Conservation (phyloP, 139 green algal genomes). For the Asterochloris erici region DNA sequence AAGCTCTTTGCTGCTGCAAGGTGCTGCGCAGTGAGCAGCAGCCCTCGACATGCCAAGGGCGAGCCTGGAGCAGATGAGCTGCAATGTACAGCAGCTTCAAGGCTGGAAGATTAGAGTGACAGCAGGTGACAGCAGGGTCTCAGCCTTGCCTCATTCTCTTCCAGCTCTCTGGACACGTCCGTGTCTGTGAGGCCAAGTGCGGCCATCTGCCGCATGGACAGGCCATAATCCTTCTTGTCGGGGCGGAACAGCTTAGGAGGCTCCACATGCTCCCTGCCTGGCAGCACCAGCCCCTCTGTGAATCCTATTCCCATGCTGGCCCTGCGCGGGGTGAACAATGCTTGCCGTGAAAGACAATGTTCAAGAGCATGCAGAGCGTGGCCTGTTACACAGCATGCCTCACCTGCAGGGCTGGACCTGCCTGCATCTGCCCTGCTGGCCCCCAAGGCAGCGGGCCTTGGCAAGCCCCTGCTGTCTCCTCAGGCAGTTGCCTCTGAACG, state of each 20-base stretch:
- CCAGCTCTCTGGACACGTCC: neutral
- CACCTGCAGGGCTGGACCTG: neutral
- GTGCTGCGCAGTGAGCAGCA: no score
- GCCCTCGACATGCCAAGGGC: no score
- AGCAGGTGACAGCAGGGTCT: no score
- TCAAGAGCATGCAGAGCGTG: no score
- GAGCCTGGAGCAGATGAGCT: no score
- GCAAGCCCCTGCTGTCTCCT: no score
- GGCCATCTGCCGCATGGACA: slow-evolving; percentile 49
- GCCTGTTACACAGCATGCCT: neutral
- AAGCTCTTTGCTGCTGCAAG: no score
- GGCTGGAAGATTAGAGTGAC: no score
- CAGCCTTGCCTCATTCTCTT: neutral
- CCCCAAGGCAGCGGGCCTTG: no score
- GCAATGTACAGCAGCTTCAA: no score
- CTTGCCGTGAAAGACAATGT: no score
- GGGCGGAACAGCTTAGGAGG: neutral
- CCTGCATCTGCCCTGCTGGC: neutral
- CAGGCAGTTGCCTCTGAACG: no score
- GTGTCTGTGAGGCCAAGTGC: slow-evolving; percentile 41
- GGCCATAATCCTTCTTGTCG: slow-evolving; percentile 32
- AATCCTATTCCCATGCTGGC: slow-evolving; percentile 17
- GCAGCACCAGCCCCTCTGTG: slow-evolving; percentile 7
- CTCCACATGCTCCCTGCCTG: neutral
- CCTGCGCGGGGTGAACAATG: neutral